phyloP scores from a whole-genome alignment of 345 rosid genomes.

The Gossypium rotundifolium region DNA sequence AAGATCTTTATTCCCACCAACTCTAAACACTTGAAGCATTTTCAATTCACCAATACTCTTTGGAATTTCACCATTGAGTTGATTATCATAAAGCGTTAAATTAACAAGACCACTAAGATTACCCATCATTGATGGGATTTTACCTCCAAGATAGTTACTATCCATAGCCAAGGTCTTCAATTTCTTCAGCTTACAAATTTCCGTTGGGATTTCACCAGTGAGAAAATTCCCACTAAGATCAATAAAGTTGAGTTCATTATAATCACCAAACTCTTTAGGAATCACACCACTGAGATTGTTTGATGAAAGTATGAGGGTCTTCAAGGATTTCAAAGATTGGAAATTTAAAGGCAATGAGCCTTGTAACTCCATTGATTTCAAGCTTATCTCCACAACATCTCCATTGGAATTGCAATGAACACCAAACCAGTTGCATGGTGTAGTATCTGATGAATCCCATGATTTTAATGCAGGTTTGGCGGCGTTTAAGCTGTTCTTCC shows the following conservation, averaged over 20 bases:
- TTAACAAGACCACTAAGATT: constrained; percentile 48
- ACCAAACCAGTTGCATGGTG: constrained; percentile 79
- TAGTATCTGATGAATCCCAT: constrained; percentile 50
- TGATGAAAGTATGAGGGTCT: constrained; percentile 52
- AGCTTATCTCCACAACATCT: constrained; percentile 45
- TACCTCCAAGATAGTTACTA: constrained; percentile 72
- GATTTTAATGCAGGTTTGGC: constrained; percentile 41
- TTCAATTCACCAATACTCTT: constrained; percentile 57
- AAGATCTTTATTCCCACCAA: constrained; percentile 85
- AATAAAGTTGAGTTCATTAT: constrained; percentile 40
- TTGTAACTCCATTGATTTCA: constrained; percentile 55
- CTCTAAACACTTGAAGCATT: constrained; percentile 53
- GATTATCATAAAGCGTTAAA: constrained; percentile 72
- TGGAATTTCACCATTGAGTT: constrained; percentile 68
- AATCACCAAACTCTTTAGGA: constrained; percentile 66
- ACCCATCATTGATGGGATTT: constrained; percentile 65
- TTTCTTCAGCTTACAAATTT: constrained; percentile 56
- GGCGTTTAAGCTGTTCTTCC: constrained; percentile 64
- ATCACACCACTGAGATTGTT: constrained; percentile 68
- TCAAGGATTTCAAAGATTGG: constrained; percentile 49
- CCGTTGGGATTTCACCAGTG: constrained; percentile 65
- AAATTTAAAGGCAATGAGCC: constrained; percentile 62
- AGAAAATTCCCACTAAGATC: constrained; percentile 74
- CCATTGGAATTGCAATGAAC: constrained; percentile 60
- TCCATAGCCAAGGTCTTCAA: constrained; percentile 53